These are phyloP conservation scores for Zoysia japonica DNA, from an alignment of 176 grass and related monocot genomes.

Conservation along the genomic window DNA sequence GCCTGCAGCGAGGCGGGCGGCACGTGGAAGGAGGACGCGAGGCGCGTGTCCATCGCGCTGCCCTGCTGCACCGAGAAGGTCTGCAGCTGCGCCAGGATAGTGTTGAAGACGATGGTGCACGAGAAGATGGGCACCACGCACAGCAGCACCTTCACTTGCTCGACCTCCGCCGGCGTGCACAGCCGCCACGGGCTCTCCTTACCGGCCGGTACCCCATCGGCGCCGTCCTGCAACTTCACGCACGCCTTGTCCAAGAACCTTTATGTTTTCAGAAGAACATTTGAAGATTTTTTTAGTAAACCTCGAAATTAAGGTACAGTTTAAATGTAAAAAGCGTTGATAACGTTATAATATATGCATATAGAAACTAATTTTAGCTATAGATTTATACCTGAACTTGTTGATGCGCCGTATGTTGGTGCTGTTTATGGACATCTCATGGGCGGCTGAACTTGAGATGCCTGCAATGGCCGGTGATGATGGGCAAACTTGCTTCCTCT, in stretches of 20 bases:
- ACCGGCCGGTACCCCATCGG: neutral
- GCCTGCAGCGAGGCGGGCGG: slow-evolving; percentile 81
- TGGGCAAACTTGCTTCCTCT: slow-evolving; percentile 86
- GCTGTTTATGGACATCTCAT: slow-evolving; percentile 21
- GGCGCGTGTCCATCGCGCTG: slow-evolving; percentile 59
- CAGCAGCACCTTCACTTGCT: slow-evolving; percentile 82
- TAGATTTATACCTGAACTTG: slow-evolving; percentile 57
- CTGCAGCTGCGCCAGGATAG: slow-evolving; percentile 80
- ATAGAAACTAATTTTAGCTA: neutral
- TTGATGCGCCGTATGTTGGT: slow-evolving; percentile 47
- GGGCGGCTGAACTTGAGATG: neutral
- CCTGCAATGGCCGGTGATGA: slow-evolving; percentile 35
- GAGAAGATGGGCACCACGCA: slow-evolving; percentile 82
- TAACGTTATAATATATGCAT: neutral
- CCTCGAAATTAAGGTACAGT: no score
- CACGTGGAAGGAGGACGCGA: slow-evolving; percentile 51
- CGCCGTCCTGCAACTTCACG: slow-evolving; percentile 47
- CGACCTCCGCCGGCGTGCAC: slow-evolving; percentile 64
- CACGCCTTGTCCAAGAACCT: slow-evolving; percentile 91
- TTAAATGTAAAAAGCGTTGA: no score
- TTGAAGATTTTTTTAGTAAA: neutral
- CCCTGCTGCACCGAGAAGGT: slow-evolving; percentile 93
- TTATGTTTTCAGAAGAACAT: neutral
- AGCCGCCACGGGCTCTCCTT: slow-evolving; percentile 65
- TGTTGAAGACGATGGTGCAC: slow-evolving; percentile 93